Conservation (phyloP, 768 basidiomycete genomes). For the Hericium alpestre region DNA sequence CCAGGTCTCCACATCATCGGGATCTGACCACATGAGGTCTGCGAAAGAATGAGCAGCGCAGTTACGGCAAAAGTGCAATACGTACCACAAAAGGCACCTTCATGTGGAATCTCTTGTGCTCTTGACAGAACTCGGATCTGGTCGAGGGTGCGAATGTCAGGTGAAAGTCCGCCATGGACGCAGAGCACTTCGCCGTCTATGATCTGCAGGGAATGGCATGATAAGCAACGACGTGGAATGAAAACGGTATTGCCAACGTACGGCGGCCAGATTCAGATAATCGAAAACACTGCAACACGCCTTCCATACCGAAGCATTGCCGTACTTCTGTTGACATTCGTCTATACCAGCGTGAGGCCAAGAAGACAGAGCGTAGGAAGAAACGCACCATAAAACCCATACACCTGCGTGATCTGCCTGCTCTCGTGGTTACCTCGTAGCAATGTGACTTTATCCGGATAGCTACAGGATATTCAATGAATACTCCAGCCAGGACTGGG, state of each 20-base stretch:
- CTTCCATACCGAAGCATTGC: conserved; percentile 91
- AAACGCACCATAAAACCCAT: conserved; percentile 84
- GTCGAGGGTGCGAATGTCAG: conserved; percentile 90
- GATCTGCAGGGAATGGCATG: conserved; percentile 41
- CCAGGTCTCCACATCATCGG: conserved; percentile 92
- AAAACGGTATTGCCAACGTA: conserved; percentile 26
- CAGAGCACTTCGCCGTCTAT: conserved; percentile 89
- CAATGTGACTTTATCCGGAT: conserved; percentile 86
- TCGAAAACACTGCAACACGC: conserved; percentile 96
- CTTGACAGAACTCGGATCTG: conserved; percentile 87
- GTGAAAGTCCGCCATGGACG: conserved; percentile 92
- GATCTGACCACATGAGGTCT: conserved; percentile 99
- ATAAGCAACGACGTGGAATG: not conserved
- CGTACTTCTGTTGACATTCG: conserved; percentile 97
- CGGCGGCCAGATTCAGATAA: conserved; percentile 88
- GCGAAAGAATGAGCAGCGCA: not conserved
- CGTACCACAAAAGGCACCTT: conserved; percentile 92
- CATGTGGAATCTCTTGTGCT: conserved; percentile 97
- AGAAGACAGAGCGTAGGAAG: not conserved
- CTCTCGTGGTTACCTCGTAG: conserved; percentile 95
- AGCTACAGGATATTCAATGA: conserved; percentile 32
- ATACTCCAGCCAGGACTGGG: not conserved
- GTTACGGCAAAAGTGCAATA: not conserved
- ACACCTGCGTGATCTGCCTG: conserved; percentile 95
- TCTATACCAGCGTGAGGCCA: conserved; percentile 33